A percentile compares a stretch with the other conserved stretches of the same genome.
These are phyloP conservation scores for Cryptococcus sp. DNA, from an alignment of 1,284 basidiomycete species.

Conservation along the genomic window DNA sequence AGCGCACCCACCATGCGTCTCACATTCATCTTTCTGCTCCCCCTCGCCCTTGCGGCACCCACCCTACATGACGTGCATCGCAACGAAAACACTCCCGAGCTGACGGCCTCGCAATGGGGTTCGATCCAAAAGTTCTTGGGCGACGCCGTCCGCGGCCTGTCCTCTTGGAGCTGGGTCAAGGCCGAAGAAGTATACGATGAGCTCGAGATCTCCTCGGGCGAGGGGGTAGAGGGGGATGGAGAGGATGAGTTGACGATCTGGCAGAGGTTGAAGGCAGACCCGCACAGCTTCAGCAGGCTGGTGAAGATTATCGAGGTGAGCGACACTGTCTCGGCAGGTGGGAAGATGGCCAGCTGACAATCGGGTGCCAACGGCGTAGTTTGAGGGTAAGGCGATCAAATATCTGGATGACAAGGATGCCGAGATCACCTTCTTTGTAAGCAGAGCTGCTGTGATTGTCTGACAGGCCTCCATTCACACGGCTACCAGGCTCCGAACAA, in stretches of 20 bases:
- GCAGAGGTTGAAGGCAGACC: conserved; percentile 44
- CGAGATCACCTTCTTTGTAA: conserved; percentile 50
- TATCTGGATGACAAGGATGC: conserved; percentile 43
- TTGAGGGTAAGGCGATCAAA: conserved; percentile 39
- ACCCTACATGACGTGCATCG: neutral
- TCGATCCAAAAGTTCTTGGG: conserved; percentile 31
- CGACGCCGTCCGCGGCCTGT: conserved; percentile 25
- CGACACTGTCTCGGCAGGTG: neutral
- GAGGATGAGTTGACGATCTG: conserved; percentile 44
- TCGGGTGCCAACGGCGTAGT: conserved; percentile 16
- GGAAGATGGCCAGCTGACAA: neutral
- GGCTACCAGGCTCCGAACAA: conserved; percentile 43
- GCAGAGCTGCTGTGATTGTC: conserved; percentile 2
- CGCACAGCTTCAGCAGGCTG: conserved; percentile 44
- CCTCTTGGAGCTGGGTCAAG: conserved; percentile 30
- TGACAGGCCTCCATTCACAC: neutral
- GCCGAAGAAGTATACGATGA: conserved; percentile 33
- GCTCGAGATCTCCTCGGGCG: conserved; percentile 11
- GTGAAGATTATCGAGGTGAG: conserved; percentile 48
- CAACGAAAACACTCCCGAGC: conserved; percentile 24
- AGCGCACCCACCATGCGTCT: conserved; percentile 10
- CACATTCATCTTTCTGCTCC: conserved; percentile 11
- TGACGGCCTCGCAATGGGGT: conserved; percentile 36
- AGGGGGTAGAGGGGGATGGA: conserved; percentile 16
- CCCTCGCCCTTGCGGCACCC: conserved; percentile 15